Conservation (phyloP, 768 basidiomycete genomes). For the Kwoniella botswanensis region DNA sequence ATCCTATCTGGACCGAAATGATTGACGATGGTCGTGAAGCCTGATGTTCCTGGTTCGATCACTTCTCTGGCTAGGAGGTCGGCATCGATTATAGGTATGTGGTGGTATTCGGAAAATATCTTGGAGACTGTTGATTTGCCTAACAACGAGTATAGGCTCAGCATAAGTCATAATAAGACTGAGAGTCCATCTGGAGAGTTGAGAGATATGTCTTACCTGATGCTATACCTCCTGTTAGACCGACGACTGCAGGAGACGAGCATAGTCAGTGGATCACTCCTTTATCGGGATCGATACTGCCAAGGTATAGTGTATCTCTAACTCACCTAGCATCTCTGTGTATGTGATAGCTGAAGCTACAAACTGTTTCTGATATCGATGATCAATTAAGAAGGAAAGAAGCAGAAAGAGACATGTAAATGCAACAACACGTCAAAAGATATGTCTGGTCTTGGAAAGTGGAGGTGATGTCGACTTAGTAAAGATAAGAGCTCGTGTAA, state of each 20-base stretch:
- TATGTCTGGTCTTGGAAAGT: background rate
- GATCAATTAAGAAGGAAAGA: background rate
- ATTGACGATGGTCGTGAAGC: slow-evolving; percentile 68
- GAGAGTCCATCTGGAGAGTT: no score
- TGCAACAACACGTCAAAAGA: background rate
- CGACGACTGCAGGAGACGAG: slow-evolving; percentile 69
- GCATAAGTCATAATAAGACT: background rate
- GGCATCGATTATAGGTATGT: slow-evolving; percentile 87
- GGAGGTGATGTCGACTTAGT: background rate
- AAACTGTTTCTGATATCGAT: background rate
- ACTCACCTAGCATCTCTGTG: slow-evolving; percentile 16
- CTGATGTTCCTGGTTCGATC: slow-evolving; percentile 80
- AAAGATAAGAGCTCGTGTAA: background rate
- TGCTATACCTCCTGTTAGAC: slow-evolving; percentile 94
- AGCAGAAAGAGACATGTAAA: background rate
- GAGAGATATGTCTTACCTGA: slow-evolving; percentile 61
- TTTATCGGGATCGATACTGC: no score
- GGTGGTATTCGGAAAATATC: slow-evolving; percentile 66
- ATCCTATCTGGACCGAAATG: slow-evolving; percentile 72
- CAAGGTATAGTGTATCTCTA: background rate
- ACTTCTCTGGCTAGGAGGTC: slow-evolving; percentile 85
- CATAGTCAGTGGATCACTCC: no score
- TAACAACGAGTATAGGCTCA: background rate
- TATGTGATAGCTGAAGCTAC: background rate
- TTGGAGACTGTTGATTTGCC: slow-evolving; percentile 92